Evolutionary conservation across 2,329 filamentous ascomycete species (phyloP).

Genomic region (Botryosphaeria dothidea): DNA sequence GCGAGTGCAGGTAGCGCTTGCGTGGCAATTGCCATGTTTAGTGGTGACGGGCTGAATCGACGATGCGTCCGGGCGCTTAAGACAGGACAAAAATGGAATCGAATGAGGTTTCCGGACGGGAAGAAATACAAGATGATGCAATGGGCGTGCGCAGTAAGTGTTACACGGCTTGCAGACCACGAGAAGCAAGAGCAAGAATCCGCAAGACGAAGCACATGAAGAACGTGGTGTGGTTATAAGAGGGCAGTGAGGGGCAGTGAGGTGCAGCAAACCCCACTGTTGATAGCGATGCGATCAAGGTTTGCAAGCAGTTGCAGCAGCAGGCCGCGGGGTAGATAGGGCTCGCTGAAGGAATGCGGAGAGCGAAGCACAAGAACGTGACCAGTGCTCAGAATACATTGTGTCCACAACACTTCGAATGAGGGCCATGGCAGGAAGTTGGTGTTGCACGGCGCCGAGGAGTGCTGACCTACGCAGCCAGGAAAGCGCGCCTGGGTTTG

Average conservation of each 20-base stretch:
- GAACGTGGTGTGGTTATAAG: neutral
- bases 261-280: conserved; percentile 5
- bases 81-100: neutral
- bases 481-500: neutral
- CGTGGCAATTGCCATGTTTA: neutral
- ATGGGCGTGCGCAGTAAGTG: neutral
- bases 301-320: neutral
- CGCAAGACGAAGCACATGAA: neutral
- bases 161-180: neutral
- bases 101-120: neutral
- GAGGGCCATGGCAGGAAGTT: neutral
- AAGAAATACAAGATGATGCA: neutral
- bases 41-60: neutral
- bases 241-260: neutral
- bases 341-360: neutral
- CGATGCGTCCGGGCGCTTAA: neutral
- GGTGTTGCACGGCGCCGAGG: neutral
- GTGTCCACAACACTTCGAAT: neutral
- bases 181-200: neutral
- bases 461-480: neutral
- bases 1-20: neutral
- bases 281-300: neutral
- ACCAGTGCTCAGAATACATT: neutral
- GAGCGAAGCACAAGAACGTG: neutral
- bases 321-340: neutral